Percentiles rank a stretch among this genome's conserved stretches.
Evolutionary conservation across 1,139 yeast species (phyloP).

Genomic region (Kodamaea arcana): DNA sequence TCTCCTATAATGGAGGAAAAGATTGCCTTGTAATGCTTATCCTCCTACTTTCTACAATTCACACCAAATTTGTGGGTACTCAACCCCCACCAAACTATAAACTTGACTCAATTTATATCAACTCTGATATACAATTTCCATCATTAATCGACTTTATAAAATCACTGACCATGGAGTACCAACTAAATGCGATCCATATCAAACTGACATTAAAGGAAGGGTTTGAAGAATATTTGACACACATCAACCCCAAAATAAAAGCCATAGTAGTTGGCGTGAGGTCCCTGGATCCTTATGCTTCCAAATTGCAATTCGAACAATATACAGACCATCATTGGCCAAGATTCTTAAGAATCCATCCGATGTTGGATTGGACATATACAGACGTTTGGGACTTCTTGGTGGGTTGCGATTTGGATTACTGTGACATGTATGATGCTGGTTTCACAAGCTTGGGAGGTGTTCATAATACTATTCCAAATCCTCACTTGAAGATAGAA

Average conservation of each 20-base stretch:
- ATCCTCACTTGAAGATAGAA: conserved; percentile 49
- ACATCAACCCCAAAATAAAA: conserved; percentile 42
- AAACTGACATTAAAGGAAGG: conserved; percentile 59
- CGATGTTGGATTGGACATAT: conserved; percentile 79
- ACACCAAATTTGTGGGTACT: conserved; percentile 23
- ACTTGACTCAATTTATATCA: conserved; percentile 62
- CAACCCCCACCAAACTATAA: conserved; percentile 28
- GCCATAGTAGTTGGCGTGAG: conserved; percentile 81
- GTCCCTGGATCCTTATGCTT: conserved; percentile 75
- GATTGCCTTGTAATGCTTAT: conserved; percentile 84
- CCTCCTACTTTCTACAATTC: conserved; percentile 57
- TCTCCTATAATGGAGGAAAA: conserved; percentile 87
- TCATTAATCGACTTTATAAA: conserved; percentile 50
- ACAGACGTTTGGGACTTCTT: conserved; percentile 74
- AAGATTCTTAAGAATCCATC: conserved; percentile 70
- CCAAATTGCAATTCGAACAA: conserved; percentile 50
- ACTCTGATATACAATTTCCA: conserved; percentile 62
- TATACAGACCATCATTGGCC: conserved; percentile 87
- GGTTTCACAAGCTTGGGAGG: conserved; percentile 90
- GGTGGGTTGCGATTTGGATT: conserved; percentile 45
- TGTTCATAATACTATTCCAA: conserved; percentile 55
- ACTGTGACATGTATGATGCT: conserved; percentile 66
- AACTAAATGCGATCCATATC: conserved; percentile 43
- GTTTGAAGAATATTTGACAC: conserved; percentile 51
- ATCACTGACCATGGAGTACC: conserved; percentile 38